phyloP scores from a whole-genome alignment of 2,329 filamentous ascomycete species.

The Fusarium sp. region DNA sequence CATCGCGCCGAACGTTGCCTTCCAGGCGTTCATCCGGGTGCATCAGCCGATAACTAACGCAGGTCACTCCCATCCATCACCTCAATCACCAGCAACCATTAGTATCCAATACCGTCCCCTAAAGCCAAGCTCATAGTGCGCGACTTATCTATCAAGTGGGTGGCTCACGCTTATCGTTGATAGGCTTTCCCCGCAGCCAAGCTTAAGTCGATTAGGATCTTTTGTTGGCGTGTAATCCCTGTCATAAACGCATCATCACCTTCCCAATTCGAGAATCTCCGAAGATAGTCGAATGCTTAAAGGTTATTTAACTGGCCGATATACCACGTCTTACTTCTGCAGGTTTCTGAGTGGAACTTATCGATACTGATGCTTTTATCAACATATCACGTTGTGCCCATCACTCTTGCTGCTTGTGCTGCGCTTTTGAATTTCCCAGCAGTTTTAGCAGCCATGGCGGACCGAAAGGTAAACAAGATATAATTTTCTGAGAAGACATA shows the following conservation, averaged over 20 bases:
- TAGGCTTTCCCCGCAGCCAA: conserved; percentile 8
- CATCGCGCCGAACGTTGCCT: background rate
- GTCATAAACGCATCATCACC: conserved; percentile 10
- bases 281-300: conserved; percentile 7
- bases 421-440: background rate
- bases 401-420: conserved; percentile 8
- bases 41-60: background rate
- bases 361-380: conserved; percentile 4
- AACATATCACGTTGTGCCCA: conserved; percentile 6
- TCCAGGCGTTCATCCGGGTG: background rate
- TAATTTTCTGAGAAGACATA: accelerated
- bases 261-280: conserved; percentile 15
- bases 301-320: conserved; percentile 12
- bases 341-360: background rate
- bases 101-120: background rate
- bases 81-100: background rate
- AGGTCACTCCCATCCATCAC: background rate
- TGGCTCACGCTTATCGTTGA: background rate
- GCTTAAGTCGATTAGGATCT: background rate
- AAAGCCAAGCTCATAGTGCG: background rate
- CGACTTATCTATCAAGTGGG: conserved; percentile 2
- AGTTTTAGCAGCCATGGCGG: conserved; percentile 1
- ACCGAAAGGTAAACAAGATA: background rate
- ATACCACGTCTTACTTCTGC: background rate
- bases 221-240: conserved; percentile 10